Evolutionary conservation across 768 basidiomycete genomes (phyloP), one percentile per base, ranked within the genome.

Genomic region (Mycena sanguinolenta): DNA sequence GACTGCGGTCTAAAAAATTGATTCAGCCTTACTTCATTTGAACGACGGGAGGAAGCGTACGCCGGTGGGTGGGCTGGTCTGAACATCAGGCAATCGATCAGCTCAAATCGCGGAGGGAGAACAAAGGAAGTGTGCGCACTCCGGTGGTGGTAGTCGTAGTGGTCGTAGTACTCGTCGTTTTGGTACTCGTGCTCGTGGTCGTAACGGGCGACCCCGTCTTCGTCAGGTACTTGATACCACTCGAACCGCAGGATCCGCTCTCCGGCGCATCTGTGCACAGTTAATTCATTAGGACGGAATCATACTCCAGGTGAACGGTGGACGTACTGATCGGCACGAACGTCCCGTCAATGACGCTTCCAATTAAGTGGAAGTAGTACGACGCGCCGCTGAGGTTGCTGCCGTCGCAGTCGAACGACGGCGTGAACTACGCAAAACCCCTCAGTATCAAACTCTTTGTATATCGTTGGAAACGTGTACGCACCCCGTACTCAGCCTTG

Each of bases 281-380:
- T n/a, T 17, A 46, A 16, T 19, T 46, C 9, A 9, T 12, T 17
- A 46, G 44, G n/a, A 46, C 44, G 10, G n/a, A n/a, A n/a, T n/a
- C n/a, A n/a, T n/a, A n/a, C 19, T 21, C 44, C 4, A n/a, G 44
- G 19, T 46, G 21, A 10, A 36, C 6, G 21, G 34, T 7, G 28
- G 76, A 68, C 85, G 58, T 70, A 89, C 87, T 74, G 67, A 89
- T 90, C 4, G 84, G 80, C 50, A 84, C 74, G 71, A 90, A 90
- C 1, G 74, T 73, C 27, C 90, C 90, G 73, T 90, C 89, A 50
- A 90, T 80, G 19, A 85, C 71, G 4, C 88, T 89, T 54, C 90
- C 89, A 65, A 81, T 74, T 59, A 91, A 44, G 71, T 90, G 81
- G 81, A 87, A 90, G 77, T 90, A 91, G 81, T 84, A 90, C 59